A percentile compares a stretch with the other conserved stretches of the same genome.
phyloP scores from a whole-genome alignment of 805 yeast genomes.

The Scheffersomyces lignosus region DNA sequence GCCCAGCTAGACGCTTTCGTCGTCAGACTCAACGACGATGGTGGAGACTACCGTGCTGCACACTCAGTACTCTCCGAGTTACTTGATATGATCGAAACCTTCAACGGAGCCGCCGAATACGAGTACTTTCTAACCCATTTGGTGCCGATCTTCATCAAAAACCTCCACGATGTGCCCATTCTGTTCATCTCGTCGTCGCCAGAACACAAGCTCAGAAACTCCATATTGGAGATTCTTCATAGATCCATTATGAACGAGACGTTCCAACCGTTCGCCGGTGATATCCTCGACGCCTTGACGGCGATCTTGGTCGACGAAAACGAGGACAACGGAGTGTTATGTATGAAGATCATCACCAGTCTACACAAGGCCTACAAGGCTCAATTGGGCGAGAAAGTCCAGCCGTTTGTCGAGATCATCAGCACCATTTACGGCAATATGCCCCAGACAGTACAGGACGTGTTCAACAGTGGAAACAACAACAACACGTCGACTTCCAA shows the following conservation, averaged over 20 bases:
- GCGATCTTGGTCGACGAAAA: constrained; percentile 70
- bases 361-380: constrained; percentile 82
- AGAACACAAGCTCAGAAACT: constrained; percentile 76
- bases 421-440: constrained; percentile 76
- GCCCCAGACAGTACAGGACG: constrained; percentile 69
- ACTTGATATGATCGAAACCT: constrained; percentile 82
- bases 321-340: constrained; percentile 91
- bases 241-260: constrained; percentile 81
- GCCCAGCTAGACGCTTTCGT: constrained; percentile 70
- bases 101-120: constrained; percentile 79
- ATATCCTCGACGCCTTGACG: constrained; percentile 60
- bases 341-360: constrained; percentile 83
- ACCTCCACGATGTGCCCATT: constrained; percentile 69
- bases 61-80: constrained; percentile 77
- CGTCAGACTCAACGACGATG: constrained; percentile 55
- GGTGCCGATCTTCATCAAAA: constrained; percentile 66
- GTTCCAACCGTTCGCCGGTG: constrained; percentile 66
- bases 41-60: constrained; percentile 58
- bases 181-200: constrained; percentile 63
- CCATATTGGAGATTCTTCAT: constrained; percentile 75
- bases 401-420: constrained; percentile 74
- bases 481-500: constrained; percentile 5
- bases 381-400: constrained; percentile 66
- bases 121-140: constrained; percentile 68
- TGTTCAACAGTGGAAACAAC: constrained; percentile 46